These are phyloP conservation scores for Clarkia xantiana DNA, from an alignment of 345 rosid genomes.

Conservation along the genomic window DNA sequence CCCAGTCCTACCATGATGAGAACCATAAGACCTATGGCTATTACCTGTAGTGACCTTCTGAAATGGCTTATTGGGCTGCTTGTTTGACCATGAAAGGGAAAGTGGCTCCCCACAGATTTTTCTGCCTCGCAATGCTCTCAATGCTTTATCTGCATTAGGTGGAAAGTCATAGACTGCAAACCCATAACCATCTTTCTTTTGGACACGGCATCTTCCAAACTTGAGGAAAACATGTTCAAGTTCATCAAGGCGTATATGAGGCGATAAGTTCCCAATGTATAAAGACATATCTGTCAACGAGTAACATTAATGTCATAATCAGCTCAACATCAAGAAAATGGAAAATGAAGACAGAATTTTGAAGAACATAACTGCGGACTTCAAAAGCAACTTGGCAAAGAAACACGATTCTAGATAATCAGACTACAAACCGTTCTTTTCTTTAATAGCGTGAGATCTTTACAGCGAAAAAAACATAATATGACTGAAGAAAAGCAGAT, in stretches of 20 bases:
- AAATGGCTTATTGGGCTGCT: conserved; percentile 24
- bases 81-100: conserved; percentile 38
- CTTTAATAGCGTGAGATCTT: no score
- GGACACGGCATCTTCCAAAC: conserved; percentile 30
- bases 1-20: conserved; percentile 9
- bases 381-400: no score
- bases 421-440: no score
- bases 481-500: no score
- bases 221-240: conserved; percentile 28
- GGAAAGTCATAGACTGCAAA: conserved; percentile 35
- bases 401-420: no score
- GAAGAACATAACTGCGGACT: no score
- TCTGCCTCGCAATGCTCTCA: conserved; percentile 25
- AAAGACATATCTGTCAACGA: conserved; percentile 20
- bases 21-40: conserved; percentile 8
- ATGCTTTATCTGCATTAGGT: conserved; percentile 33
- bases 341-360: no score
- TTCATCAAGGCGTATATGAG: conserved; percentile 17
- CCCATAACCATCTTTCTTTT: conserved; percentile 34
- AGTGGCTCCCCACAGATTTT: conserved; percentile 27
- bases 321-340: no score
- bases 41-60: conserved; percentile 12
- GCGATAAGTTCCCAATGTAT: conserved; percentile 27
- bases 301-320: no score
- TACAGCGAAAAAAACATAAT: no score